Evolutionary conservation across 345 rosid genomes (phyloP).

Genomic region (Arabidopsis thaliana): TAIR10.1 NC_003076.8:15490001-15490500

Average conservation of each 20-base stretch:
- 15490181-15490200: conserved; percentile 83
- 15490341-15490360: too few relatives aligned
- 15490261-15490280: too few relatives aligned
- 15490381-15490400: too few relatives aligned
- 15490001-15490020: conserved; percentile 51
- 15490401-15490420: too few relatives aligned
- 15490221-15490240: conserved; percentile 26
- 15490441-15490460: conserved; percentile 49
- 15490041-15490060: conserved; percentile 31
- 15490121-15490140: conserved; percentile 74
- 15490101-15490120: conserved; percentile 32
- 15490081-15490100: conserved; percentile 34
- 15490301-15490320: too few relatives aligned
- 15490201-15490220: conserved; percentile 60
- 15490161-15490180: conserved; percentile 71
- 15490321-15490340: too few relatives aligned
- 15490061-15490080: conserved; percentile 26
- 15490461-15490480: neutral
- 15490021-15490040: conserved; percentile 30
- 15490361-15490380: too few relatives aligned
- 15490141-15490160: conserved; percentile 85
- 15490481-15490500: neutral
- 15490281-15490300: too few relatives aligned
- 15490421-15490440: too few relatives aligned
- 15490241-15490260: too few relatives aligned